These are phyloP conservation scores for Emiliania huxleyi DNA, from an alignment of 78 protist species.

Conservation along the genomic window DNA sequence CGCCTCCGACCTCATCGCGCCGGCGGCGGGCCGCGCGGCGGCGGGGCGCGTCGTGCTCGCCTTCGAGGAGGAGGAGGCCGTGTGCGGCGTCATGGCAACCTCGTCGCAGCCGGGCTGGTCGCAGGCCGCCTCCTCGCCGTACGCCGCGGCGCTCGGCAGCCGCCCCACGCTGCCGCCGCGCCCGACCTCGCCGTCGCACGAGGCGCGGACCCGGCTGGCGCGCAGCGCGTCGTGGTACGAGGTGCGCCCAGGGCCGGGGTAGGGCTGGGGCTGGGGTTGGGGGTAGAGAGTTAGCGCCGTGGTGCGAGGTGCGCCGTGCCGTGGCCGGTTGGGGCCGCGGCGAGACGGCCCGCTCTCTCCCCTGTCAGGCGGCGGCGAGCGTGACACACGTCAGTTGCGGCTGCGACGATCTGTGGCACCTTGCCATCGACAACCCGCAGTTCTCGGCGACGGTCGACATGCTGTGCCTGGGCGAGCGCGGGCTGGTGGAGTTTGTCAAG, in stretches of 20 bases:
- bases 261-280: too few relatives aligned
- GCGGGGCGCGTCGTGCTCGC: not conserved
- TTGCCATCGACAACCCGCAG: not conserved
- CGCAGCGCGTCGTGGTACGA: too few relatives aligned
- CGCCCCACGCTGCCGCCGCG: too few relatives aligned
- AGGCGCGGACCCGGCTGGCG: too few relatives aligned
- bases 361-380: too few relatives aligned
- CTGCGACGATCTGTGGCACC: not conserved
- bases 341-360: not conserved
- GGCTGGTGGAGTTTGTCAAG: not conserved
- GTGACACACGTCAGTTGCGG: too few relatives aligned
- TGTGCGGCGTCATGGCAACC: not conserved
- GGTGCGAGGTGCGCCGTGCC: too few relatives aligned
- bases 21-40: not conserved
- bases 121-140: not conserved
- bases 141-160: not conserved
- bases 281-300: too few relatives aligned
- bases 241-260: too few relatives aligned
- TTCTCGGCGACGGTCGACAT: not conserved
- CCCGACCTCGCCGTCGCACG: too few relatives aligned
- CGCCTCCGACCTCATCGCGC: too few relatives aligned
- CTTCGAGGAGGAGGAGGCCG: not conserved
- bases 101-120: not conserved
- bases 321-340: not conserved
- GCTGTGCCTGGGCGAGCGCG: not conserved